Base-by-base conservation (phyloP, 2,329 filamentous ascomycete species). In the Hymenoscyphus fructigenus region DNA sequence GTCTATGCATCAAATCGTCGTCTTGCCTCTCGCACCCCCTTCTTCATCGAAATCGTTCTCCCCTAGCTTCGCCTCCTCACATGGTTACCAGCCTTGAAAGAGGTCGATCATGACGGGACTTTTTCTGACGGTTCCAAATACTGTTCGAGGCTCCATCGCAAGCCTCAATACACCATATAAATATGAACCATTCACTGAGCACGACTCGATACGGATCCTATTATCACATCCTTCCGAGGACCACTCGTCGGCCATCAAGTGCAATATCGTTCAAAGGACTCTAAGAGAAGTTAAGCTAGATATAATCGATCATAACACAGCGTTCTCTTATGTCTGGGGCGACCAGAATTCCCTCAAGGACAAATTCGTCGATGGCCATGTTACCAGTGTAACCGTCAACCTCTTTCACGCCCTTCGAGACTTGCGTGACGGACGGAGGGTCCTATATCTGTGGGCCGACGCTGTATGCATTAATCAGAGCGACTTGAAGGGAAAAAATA, bases 311-410 rank as follows among this genome's bases (percentile, higher is more conserved):
- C 32, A 34, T 34, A 5, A 34, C 32, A 34, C 23, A 34, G 63
- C 55, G 12, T 56, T 61, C 23, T 60, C 57, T 14, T 57, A 47
- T 38, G 61, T 62, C 10, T 62, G 60, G 60, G 60, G 60, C 1
- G n/a, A 44, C 14, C 17, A 57, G 4, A 28, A 15, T 20, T 1
- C 17, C 4, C 44, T 20, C n/a, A 26, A 53, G 12, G 47, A 53
- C 12, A 15, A 26, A 4, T 26, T 28, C 12, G 5, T 53, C 17
- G 26, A 53, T 28, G 26, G 12, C 12, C 12, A 20, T 3, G 14
- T 2, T 10, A 26, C 2, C 9, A 53, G 26, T 53, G 47, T 26
- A 2, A 26, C 47, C 1, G 47, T 14, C 9, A 53, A 53, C 23
- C 44, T 50, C 2, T 12, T 20, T 5, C 17, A 50, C 9, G 44